phyloP scores from a whole-genome alignment of 257 asterid species.

The Gentiana macrophylla region DNA sequence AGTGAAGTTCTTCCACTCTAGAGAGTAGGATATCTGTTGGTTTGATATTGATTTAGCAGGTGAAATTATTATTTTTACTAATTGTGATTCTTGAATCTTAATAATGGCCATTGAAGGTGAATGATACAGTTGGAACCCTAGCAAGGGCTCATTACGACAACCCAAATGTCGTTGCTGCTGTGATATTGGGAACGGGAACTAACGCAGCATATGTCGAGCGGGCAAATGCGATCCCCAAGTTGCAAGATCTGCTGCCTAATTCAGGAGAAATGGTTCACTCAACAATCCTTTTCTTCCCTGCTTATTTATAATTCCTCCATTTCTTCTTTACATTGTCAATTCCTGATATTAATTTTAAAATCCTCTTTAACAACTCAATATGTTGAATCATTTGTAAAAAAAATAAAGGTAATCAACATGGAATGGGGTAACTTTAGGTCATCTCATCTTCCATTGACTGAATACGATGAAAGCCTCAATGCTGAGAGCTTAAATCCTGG shows the following conservation, averaged over 20 bases:
- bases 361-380: neutral
- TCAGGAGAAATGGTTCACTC: slow-evolving; percentile 72
- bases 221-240: slow-evolving; percentile 74
- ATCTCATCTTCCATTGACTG: slow-evolving; percentile 79
- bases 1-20: neutral
- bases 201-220: slow-evolving; percentile 92
- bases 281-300: too few relatives aligned
- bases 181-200: slow-evolving; percentile 90
- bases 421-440: slow-evolving; percentile 96
- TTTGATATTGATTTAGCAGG: slow-evolving; percentile 1
- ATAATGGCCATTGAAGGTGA: slow-evolving; percentile 38
- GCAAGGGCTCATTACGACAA: slow-evolving; percentile 66
- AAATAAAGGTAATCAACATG: slow-evolving; percentile 89
- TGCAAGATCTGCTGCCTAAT: slow-evolving; percentile 63
- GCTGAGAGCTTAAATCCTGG: slow-evolving; percentile 86
- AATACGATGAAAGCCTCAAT: slow-evolving; percentile 66
- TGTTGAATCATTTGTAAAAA: slow-evolving; percentile 27
- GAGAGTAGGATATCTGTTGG: neutral
- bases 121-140: slow-evolving; percentile 91
- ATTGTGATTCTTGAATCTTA: neutral
- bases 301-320: neutral
- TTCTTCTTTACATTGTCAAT: neutral
- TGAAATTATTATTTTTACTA: slow-evolving; percentile 1
- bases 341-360: neutral
- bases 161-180: slow-evolving; percentile 77